Percentiles rank a stretch among this genome's conserved stretches.
These are phyloP conservation scores for Gynochthodes officinalis DNA, from an alignment of 257 asterid species.

Conservation along the genomic window DNA sequence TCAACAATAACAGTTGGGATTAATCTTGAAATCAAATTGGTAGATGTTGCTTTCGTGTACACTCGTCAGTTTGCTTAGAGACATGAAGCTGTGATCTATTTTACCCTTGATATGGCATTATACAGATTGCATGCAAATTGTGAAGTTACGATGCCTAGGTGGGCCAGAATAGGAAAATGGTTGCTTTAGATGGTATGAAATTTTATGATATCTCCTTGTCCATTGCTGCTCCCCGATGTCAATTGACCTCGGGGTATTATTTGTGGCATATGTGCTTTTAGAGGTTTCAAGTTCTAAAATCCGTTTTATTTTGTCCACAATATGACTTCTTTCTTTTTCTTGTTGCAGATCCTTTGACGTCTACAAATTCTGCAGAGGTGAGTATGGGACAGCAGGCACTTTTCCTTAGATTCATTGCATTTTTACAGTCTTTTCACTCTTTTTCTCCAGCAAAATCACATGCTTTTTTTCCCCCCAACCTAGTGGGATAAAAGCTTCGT, in stretches of 20 bases:
- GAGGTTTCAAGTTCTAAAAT: background rate
- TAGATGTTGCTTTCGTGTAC: background rate
- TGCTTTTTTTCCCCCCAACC: background rate
- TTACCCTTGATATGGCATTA: background rate
- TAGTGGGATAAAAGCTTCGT: no score
- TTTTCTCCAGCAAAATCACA: background rate
- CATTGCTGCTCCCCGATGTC: background rate
- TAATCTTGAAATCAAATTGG: background rate
- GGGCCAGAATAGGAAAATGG: background rate
- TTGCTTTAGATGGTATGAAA: background rate
- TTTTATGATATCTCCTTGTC: background rate
- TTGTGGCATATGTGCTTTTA: background rate
- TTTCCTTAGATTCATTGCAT: conserved; percentile 7
- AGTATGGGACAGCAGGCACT: background rate
- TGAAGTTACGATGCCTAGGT: background rate
- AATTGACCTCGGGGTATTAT: background rate
- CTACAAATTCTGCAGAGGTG: conserved; percentile 33
- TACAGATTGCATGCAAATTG: background rate
- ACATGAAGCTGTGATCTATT: background rate
- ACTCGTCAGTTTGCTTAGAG: background rate
- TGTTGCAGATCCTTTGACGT: conserved; percentile 30
- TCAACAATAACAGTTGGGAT: background rate
- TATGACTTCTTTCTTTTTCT: background rate
- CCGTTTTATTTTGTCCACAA: background rate
- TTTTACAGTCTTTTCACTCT: background rate